Evolutionary conservation across 140 eudicot genomes (phyloP), one percentile per base, ranked within the genome.

Genomic region (Ambrosia hybrid): DNA sequence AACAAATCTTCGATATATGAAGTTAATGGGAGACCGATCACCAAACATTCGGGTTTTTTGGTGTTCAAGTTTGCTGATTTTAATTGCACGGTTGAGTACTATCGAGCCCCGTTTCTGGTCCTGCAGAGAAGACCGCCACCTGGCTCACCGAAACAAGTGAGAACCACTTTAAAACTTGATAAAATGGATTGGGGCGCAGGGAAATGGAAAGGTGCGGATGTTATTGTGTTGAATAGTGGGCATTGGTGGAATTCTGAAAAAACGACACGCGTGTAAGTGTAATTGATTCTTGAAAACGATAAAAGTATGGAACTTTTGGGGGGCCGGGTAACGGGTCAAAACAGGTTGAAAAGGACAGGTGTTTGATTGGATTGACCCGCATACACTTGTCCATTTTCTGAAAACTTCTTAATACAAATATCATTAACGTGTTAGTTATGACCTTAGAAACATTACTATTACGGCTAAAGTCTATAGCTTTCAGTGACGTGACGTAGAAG

Each of bases 241-340:
- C 98, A 92, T 73, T 92, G 98, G 98, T 92, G 98, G 96, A 92
- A 81, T 76, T n/a, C 75, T 57, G 92, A 87, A 64, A 92, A 92
- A 73, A 92, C 98, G 5, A 68, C 87, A 4, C 81, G 86, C 61
- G 85, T 52, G 96, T 92, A 85, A 69, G 58, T n/a, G 34, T 45
- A 30, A 57, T 64, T 59, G 39, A 76, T 33, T 57, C 52, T 67
- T 45, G 58, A 13, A 51, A 9, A 57, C 2, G 21, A 36, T 13
- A 37, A 62, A 12, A 7, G 5, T 3, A 37, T 1, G 3, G 41
- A 37, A 14, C 30, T 55, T 55, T 55, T 58, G 64, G n/a, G 0
- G 1, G 53, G 53, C 9, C 2, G 10, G 8, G 65, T 30, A 38
- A 59, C 9, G 16, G 3, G 41, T 33, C 41, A 30, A 26, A 30